A percentile compares a stretch with the other conserved stretches of the same genome.
Evolutionary conservation across 2,329 filamentous ascomycete genomes (phyloP).

Genomic region (Monosporascus cannonballus): DNA sequence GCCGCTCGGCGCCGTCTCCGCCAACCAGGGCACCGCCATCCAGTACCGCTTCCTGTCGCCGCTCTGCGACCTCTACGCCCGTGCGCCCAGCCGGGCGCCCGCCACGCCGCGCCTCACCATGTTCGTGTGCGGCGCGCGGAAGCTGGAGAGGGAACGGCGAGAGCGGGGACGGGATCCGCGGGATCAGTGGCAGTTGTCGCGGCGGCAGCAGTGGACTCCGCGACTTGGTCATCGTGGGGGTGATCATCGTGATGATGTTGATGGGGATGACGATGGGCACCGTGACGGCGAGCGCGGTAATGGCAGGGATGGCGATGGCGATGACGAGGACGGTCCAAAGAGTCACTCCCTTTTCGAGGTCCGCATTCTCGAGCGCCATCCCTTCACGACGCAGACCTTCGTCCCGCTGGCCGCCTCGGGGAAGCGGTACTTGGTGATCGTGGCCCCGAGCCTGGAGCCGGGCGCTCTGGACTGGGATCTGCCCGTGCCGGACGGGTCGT

Average conservation of each 20-base stretch:
- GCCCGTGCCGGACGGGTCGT: conserved; percentile 50
- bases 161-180: conserved; percentile 1
- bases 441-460: conserved; percentile 68
- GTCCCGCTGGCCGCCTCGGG: conserved; percentile 56
- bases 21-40: conserved; percentile 83
- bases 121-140: conserved; percentile 75
- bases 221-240: too few relatives aligned
- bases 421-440: conserved; percentile 72
- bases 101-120: conserved; percentile 70
- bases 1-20: conserved; percentile 47
- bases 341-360: conserved; percentile 51
- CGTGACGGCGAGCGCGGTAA: too few relatives aligned
- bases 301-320: too few relatives aligned
- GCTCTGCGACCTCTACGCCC: conserved; percentile 63
- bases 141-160: conserved; percentile 21
- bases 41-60: conserved; percentile 80
- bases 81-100: conserved; percentile 51
- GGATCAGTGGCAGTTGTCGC: conserved; percentile 2
- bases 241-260: too few relatives aligned
- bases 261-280: too few relatives aligned
- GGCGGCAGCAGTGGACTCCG: conserved; percentile 12
- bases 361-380: conserved; percentile 78
- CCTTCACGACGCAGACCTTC: conserved; percentile 92
- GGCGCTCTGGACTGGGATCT: conserved; percentile 29
- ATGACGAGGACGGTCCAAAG: too few relatives aligned